Conservation (phyloP, 441 rosid species). For the Adansonia gregorii region DNA sequence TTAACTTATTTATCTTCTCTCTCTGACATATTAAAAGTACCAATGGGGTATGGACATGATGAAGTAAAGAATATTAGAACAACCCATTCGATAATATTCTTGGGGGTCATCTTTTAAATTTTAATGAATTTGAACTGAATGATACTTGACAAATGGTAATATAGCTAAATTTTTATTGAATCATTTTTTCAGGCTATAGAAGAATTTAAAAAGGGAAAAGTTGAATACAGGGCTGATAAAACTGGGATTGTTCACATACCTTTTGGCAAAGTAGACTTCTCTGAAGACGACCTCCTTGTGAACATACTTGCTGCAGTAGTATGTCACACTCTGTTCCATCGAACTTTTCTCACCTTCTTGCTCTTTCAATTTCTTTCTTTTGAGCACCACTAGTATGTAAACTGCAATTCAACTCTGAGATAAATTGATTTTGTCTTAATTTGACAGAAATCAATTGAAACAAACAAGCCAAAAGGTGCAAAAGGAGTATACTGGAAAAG, state of each 20-base stretch:
- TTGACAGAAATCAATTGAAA: slow-evolving; percentile 86
- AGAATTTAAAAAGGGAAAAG: slow-evolving; percentile 95
- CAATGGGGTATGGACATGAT: background rate
- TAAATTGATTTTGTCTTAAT: background rate
- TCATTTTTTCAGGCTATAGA: slow-evolving; percentile 74
- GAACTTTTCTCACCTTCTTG: background rate
- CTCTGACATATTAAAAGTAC: background rate
- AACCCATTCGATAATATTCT: background rate
- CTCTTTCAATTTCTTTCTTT: background rate
- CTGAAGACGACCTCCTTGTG: slow-evolving; percentile 78
- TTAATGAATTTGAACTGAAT: background rate
- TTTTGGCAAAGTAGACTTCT: slow-evolving; percentile 77
- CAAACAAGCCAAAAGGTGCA: slow-evolving; percentile 96
- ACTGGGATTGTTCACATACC: slow-evolving; percentile 97
- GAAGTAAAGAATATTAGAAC: background rate
- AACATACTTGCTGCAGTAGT: slow-evolving; percentile 88
- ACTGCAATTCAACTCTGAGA: background rate
- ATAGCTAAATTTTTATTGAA: background rate
- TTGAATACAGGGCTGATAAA: slow-evolving; percentile 94
- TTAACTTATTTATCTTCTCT: background rate
- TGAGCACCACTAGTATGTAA: background rate
- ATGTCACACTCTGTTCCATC: slow-evolving; percentile 35
- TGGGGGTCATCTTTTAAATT: background rate
- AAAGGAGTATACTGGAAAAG: slow-evolving; percentile 98
- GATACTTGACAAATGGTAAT: background rate